Evolutionary conservation across 2,329 filamentous ascomycete species (phyloP).

Genomic region (Torrubiellomyces zombiae): DNA sequence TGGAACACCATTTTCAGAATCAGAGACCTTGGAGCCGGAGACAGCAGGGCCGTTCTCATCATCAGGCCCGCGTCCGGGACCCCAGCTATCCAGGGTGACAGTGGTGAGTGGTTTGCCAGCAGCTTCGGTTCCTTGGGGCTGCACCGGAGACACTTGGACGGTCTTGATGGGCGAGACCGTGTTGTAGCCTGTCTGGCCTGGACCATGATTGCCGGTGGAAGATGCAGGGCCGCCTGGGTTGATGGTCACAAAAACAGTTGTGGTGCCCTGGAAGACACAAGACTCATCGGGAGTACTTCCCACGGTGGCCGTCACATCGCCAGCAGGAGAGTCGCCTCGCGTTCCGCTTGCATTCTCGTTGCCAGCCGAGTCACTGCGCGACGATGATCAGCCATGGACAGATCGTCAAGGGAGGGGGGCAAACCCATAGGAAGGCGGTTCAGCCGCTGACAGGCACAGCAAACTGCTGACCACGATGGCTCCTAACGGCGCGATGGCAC

Average conservation of each 20-base stretch:
- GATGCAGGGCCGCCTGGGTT: conserved; percentile 14
- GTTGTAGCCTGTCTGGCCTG: conserved; percentile 7
- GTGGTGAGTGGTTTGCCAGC: conserved; percentile 16
- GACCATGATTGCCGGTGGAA: conserved; percentile 4
- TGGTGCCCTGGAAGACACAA: conserved; percentile 22
- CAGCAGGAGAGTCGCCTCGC: conserved; percentile 2
- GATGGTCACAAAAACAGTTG: conserved; percentile 32
- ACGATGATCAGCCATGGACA: conserved; percentile 3
- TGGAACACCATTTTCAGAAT: conserved; percentile 2
- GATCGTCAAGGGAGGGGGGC: neutral
- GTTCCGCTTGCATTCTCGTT: conserved; percentile 3
- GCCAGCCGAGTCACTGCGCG: conserved; percentile 6
- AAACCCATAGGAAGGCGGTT: conserved; percentile 17
- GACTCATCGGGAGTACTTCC: conserved; percentile 10
- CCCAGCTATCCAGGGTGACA: conserved; percentile 19
- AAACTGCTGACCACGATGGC: conserved; percentile 19
- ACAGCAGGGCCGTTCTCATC: conserved; percentile 3
- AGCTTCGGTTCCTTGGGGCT: no score
- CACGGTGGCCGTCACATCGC: conserved; percentile 3
- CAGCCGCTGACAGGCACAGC: conserved; percentile 14
- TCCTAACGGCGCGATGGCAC: conserved; percentile 17
- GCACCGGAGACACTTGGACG: conserved; percentile 10
- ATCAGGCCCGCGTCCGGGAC: conserved; percentile 5
- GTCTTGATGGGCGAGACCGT: conserved; percentile 11
- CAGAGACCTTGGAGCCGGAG: conserved; percentile 3